These are phyloP conservation scores for Stipa capillata DNA, from an alignment of 176 grass and related monocot genomes.

Conservation along the genomic window DNA sequence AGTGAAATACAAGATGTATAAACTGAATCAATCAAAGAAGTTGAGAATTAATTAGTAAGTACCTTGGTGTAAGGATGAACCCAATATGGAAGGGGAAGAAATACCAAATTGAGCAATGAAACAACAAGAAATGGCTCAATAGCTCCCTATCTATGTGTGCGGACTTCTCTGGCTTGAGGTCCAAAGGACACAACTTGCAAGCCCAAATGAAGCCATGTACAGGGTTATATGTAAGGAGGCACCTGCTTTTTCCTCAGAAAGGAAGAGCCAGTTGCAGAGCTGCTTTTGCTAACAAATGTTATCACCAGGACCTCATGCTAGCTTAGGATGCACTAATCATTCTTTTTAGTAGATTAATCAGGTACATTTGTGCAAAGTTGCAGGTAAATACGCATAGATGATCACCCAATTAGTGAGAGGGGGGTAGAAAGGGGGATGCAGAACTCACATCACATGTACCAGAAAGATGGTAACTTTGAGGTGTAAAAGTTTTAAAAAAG, in stretches of 20 bases:
- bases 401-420: not conserved
- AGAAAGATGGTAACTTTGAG: constrained; percentile 26
- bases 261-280: constrained; percentile 6
- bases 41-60: not conserved
- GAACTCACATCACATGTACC: not conserved
- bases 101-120: not conserved
- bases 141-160: not conserved
- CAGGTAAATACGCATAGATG: not conserved
- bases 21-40: not conserved
- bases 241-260: constrained; percentile 16
- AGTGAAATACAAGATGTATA: not conserved
- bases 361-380: constrained; percentile 22
- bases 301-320: constrained; percentile 24
- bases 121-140: not conserved
- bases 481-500: constrained; percentile 10
- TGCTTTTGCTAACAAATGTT: constrained; percentile 44
- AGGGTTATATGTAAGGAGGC: constrained; percentile 23
- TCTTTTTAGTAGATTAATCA: constrained; percentile 34
- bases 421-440: not conserved
- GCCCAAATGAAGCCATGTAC: constrained; percentile 7
- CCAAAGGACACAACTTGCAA: constrained; percentile 3
- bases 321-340: constrained; percentile 33
- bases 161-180: constrained; percentile 11
- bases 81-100: not conserved
- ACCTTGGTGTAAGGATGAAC: constrained; percentile 24